Percentiles rank a stretch among this genome's conserved stretches.
These are phyloP conservation scores for Dryas drummondii DNA, from an alignment of 306 rosid genomes.

Conservation along the genomic window DNA sequence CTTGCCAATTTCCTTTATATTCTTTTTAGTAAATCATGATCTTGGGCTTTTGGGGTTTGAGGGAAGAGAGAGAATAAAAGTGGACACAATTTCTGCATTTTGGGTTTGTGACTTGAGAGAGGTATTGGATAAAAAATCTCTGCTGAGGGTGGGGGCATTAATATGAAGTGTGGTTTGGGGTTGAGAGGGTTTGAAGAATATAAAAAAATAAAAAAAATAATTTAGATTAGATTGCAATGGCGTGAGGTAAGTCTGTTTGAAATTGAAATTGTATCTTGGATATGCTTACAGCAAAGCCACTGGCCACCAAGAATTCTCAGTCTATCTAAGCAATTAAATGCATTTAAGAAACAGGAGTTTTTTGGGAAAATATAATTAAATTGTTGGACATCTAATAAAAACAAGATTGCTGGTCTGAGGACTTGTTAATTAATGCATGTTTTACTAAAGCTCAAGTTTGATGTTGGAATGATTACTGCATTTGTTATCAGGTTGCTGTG, in stretches of 20 bases:
- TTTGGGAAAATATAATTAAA: no score
- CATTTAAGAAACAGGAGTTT: no score
- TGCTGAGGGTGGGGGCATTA: not conserved
- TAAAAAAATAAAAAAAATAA: not conserved
- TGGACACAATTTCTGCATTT: not conserved
- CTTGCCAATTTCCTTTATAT: no score
- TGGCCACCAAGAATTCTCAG: not conserved
- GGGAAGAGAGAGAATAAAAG: slow-evolving; percentile 11
- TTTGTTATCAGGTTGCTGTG: slow-evolving; percentile 58
- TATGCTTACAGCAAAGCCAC: slow-evolving; percentile 23
- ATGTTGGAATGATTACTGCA: not conserved
- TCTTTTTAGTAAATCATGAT: slow-evolving; percentile 12
- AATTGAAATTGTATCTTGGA: slow-evolving; percentile 4
- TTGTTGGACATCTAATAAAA: no score
- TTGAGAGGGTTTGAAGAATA: not conserved
- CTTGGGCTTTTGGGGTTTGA: slow-evolving; percentile 11
- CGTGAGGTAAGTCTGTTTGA: slow-evolving; percentile 33
- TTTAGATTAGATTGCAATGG: slow-evolving; percentile 14
- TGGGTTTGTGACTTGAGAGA: not conserved
- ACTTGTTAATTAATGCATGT: no score
- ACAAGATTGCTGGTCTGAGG: no score
- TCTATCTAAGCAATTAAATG: not conserved
- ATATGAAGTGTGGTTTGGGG: slow-evolving; percentile 1
- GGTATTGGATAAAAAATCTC: not conserved
- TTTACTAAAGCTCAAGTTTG: not conserved